Evolutionary conservation across 2,329 filamentous ascomycete genomes (phyloP), one percentile per base, ranked within the genome.

Genomic region (Eurotiales sp.): DNA sequence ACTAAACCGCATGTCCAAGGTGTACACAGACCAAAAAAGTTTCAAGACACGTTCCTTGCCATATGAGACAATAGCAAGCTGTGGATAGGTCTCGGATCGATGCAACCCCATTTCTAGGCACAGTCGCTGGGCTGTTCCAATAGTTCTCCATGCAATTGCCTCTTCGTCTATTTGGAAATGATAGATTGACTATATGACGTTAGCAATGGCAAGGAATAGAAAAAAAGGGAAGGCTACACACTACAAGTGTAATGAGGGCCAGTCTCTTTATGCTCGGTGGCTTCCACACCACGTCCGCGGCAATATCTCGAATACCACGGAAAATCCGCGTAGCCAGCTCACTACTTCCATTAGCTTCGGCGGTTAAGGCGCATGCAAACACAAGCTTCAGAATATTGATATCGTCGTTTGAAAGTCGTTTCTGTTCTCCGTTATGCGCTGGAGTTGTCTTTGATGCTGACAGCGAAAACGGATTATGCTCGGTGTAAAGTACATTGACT

Each of bases 121-220:
- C 65, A 92, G 79, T 15, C 90, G 81, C 14, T 87, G 82, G 1
- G 90, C 88, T 56, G 93, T 82, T 2, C 91, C 91, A 65, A 95
- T 90, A n/a, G 91, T 82, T 11, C 91, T 83, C 89, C 91, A 96
- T 0, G 90, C 87, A 10, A 92, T 77, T 1, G 85, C 79, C 68
- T 96, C 91, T 58, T 96, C 88, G 58, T 91, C 90, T 45, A 83
- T 83, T 43, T 95, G 82, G 63, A 95, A 96, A 56, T 91, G 82
- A 65, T 90, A 95, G 53, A 84, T 85, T 25, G 79, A 79, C 83
- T 85, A 48, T 21, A 12, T 19, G 8, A 34, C n/a, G 30, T 34
- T 15, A 34, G 30, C 2, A 4, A 23, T 22, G 19, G 34, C 22
- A 46, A 34, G 36, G 7, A 17, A 19, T 1, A n/a, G 12, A 19